A percentile compares a stretch with the other conserved stretches of the same genome.
Evolutionary conservation across 2,329 filamentous ascomycete genomes (phyloP).

Genomic region (Ophiostoma novo-ulmi): DNA sequence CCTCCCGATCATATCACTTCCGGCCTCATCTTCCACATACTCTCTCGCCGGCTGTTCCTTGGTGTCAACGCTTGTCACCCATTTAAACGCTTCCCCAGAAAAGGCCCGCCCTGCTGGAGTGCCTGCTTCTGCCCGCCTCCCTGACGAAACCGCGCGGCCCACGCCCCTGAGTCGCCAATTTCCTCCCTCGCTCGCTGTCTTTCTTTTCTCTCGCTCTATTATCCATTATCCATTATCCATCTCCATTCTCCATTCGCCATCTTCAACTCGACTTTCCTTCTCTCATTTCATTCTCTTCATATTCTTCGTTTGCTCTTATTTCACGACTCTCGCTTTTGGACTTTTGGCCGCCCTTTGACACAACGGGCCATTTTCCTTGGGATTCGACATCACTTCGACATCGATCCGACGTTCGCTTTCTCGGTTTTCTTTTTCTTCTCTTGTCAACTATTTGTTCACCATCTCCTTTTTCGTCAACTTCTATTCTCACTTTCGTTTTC

Average conservation of each 20-base stretch:
- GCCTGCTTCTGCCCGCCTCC: slow-evolving; percentile 17
- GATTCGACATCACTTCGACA: background rate
- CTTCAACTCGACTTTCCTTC: background rate
- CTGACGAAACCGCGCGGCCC: slow-evolving; percentile 16
- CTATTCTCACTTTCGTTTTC: background rate
- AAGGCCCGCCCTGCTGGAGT: slow-evolving; percentile 16
- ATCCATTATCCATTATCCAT: background rate
- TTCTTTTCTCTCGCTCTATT: slow-evolving; percentile 8
- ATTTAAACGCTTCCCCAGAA: slow-evolving; percentile 17
- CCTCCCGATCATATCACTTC: background rate
- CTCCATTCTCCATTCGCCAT: background rate
- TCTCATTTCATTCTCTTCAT: background rate
- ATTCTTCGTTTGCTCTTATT: background rate
- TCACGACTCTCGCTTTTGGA: slow-evolving; percentile 13
- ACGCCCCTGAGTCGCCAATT: slow-evolving; percentile 20
- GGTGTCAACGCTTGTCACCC: slow-evolving; percentile 14
- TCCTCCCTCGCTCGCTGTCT: slow-evolving; percentile 20
- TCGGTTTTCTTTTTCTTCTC: background rate
- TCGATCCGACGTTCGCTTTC: slow-evolving; percentile 14
- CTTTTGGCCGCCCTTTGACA: background rate
- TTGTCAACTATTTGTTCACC: background rate
- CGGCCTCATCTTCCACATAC: slow-evolving; percentile 16
- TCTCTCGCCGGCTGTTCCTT: slow-evolving; percentile 15
- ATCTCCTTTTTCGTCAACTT: background rate
- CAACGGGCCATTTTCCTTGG: background rate